phyloP scores from a whole-genome alignment of 1,284 basidiomycete species.

The Boletus hoseneyae region DNA sequence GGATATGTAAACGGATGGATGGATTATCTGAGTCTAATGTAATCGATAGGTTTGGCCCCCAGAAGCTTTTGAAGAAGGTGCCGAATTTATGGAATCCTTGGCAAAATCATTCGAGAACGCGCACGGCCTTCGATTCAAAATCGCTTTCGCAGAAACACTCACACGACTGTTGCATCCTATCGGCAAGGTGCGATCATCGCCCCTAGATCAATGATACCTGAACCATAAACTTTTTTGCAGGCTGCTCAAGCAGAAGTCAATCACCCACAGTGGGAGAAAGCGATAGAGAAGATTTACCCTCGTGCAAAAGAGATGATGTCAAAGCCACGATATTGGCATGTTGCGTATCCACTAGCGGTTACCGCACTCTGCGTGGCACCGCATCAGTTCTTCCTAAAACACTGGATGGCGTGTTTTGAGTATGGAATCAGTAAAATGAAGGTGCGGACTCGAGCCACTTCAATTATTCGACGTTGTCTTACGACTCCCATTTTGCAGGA shows the following conservation, averaged over 20 bases:
- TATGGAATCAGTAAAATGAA: constrained; percentile 74
- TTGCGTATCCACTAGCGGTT: constrained; percentile 84
- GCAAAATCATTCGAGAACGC: constrained; percentile 82
- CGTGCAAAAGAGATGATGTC: constrained; percentile 84
- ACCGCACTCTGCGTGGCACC: constrained; percentile 87
- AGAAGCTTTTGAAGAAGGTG: constrained; percentile 90
- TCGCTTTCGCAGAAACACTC: constrained; percentile 83
- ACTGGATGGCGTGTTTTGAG: constrained; percentile 79
- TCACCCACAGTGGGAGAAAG: constrained; percentile 92
- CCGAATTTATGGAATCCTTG: constrained; percentile 85
- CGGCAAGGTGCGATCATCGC: constrained; percentile 59
- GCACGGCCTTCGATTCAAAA: constrained; percentile 83
- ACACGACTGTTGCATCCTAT: constrained; percentile 83
- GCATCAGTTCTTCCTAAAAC: constrained; percentile 78
- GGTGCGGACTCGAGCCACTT: constrained; percentile 39
- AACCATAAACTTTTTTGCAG: constrained; percentile 35
- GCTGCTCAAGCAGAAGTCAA: constrained; percentile 96
- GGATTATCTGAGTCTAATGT: background rate
- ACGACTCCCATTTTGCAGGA: constrained; percentile 51
- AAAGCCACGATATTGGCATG: constrained; percentile 90
- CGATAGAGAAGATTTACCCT: constrained; percentile 82
- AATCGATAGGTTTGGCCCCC: constrained; percentile 81
- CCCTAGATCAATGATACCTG: background rate
- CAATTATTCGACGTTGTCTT: background rate
- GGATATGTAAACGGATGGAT: background rate